Base-by-base conservation (phyloP, 805 yeast genomes). In the Kazachstania taianensis region DNA sequence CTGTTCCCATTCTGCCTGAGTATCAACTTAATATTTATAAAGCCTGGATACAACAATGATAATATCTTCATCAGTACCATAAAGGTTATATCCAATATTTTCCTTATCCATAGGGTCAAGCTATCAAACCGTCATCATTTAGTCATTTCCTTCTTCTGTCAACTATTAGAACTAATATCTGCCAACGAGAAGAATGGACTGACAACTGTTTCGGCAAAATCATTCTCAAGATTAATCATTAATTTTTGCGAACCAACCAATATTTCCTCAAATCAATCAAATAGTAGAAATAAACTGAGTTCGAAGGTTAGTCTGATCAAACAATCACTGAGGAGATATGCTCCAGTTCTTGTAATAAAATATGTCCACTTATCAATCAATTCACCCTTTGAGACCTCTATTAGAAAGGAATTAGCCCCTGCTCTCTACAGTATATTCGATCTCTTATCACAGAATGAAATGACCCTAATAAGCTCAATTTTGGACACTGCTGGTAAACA, bases 71-170 rank as follows among this genome's bases (percentile, higher is more conserved):
- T 57, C 2, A 41, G 50, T 4, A 43, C 72, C 3, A 63, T 75
- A 5, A 71, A 70, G 36, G 59, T 75, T 0, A 46, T 81, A 18
- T 77, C 94, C 0, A 67, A 70, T 25, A 58, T 82, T 2, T 53
- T 87, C 7, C 59, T 84, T 19, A 69, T 69, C 49, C 92, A 84
- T 48, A 69, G 96, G 36, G 72, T 64, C 50, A 71, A 85, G 48
- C 60, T 87, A 14, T 66, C 78, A 0, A 74, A 78, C 25, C 73
- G 96, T 51, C 77, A 82, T 49, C 94, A 85, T 53, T 49, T 86
- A 30, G 45, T 85, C 3, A 60, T 73, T 6, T 46, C 64, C 1
- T 53, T 70, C 1, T 62, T 80, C 30, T 63, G 69, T 10, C 59
- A 72, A 3, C 57, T 78, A 33, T 57, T 89, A 51, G 69, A 62